Evolutionary conservation across 176 grass and related monocot species (phyloP), one percentile per base, ranked within the genome.

Genomic region (Cenchrus fungigraminus): DNA sequence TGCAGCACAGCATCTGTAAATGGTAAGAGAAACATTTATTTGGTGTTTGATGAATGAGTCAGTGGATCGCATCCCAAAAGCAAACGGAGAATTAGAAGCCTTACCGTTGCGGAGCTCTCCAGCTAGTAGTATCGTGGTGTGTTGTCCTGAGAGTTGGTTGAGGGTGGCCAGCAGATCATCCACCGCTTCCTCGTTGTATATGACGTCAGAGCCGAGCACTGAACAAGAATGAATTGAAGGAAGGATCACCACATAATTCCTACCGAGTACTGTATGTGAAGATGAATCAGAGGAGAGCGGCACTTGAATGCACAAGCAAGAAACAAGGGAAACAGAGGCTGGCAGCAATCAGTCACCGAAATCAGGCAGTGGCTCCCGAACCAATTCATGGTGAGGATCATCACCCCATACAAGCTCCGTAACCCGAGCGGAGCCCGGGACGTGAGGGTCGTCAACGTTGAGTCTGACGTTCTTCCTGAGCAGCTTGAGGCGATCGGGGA

Each of bases 31-130:
- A 75, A 32, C 29, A 55, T 74, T 17, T 34, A 0, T 5, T n/a
- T 20, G 29, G 4, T 3, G 5, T n/a, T 56, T 57, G 53, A 42
- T 53, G 14, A 74, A 8, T 34, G 47, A 31, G 0, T 73, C 22
- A 73, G 1, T 53, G 47, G 47, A 73, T 16, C 22, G 13, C 47
- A 53, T 73, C 50, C 53, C 34, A 77, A 77, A 43, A 59, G 19
- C 1, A 59, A 42, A 14, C 15, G 14, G 34, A 22, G 74, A 59
- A 43, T 19, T 1, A 14, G 74, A 43, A 34, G 52, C 12, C 31
- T 71, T 54, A 98, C 96, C 93, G 68, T 95, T 91, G n/a, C 96
- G 93, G 47, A 98, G 96, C 63, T 98, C 96, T 32, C 89, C 97
- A 68, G 93, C 89, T 16, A 98, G 83, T 14, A 98, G 81, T 54